phyloP scores from a whole-genome alignment of 2,329 filamentous ascomycete genomes.

The Pseudogymnoascus sp. region DNA sequence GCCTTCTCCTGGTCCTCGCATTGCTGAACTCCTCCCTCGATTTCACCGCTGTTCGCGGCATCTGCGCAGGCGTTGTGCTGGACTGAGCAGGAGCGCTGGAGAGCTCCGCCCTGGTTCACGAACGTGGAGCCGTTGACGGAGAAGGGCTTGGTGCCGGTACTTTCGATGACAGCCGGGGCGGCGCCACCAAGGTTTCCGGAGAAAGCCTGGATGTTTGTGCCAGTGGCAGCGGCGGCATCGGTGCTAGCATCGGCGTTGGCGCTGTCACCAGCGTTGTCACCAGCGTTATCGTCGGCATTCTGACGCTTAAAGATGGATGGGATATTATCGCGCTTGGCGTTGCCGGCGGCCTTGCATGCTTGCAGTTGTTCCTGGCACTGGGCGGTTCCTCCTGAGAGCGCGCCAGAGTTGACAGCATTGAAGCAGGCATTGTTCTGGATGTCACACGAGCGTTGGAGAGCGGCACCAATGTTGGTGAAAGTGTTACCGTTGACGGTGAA shows the following conservation, averaged over 20 bases:
- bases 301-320: too few species aligned
- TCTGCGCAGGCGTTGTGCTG: slow-evolving; percentile 54
- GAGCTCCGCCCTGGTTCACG: slow-evolving; percentile 44
- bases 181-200: too few species aligned
- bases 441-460: slow-evolving; percentile 52
- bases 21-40: slow-evolving; percentile 34
- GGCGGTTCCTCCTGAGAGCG: slow-evolving; percentile 32
- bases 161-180: slow-evolving; percentile 36
- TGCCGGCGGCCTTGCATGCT: slow-evolving; percentile 30
- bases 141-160: slow-evolving; percentile 44
- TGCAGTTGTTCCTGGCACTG: slow-evolving; percentile 49
- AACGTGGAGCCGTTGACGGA: slow-evolving; percentile 49
- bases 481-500: slow-evolving; percentile 49
- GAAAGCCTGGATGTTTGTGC: too few species aligned
- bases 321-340: slow-evolving; percentile 16
- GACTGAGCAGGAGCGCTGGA: slow-evolving; percentile 52
- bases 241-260: too few species aligned
- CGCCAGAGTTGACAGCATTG: slow-evolving; percentile 45
- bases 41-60: slow-evolving; percentile 43
- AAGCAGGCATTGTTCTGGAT: slow-evolving; percentile 55
- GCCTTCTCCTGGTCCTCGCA: slow-evolving; percentile 47
- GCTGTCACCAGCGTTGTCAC: too few species aligned
- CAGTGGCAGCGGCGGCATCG: too few species aligned
- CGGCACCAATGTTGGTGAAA: slow-evolving; percentile 47
- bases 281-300: too few species aligned